Conservation (phyloP, 2,329 filamentous ascomycete genomes). For the Corynespora cassiicola region DNA sequence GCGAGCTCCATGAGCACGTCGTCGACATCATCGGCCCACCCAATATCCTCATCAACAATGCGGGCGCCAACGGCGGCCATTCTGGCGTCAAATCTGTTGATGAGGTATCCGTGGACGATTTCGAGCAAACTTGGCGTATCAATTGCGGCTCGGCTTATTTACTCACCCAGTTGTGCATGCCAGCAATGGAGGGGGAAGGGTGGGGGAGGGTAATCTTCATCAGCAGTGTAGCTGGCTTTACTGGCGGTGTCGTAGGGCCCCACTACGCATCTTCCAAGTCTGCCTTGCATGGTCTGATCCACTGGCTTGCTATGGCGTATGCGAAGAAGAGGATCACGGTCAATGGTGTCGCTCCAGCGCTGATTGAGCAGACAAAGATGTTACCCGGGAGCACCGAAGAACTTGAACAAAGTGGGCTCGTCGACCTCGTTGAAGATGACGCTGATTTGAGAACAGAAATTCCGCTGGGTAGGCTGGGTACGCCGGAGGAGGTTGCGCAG, state of each 20-base stretch:
- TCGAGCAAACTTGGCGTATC: constrained; percentile 46
- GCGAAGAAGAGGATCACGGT: constrained; percentile 54
- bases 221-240: constrained; percentile 48
- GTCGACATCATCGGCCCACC: constrained; percentile 38
- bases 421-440: too few relatives aligned
- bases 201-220: constrained; percentile 49
- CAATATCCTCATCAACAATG: constrained; percentile 52
- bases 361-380: constrained; percentile 56
- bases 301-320: constrained; percentile 57
- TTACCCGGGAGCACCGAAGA: constrained; percentile 45
- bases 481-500: constrained; percentile 55
- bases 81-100: constrained; percentile 33
- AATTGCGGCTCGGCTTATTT: constrained; percentile 46
- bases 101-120: constrained; percentile 42
- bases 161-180: constrained; percentile 47
- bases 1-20: constrained; percentile 42
- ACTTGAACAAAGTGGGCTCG: constrained; percentile 40
- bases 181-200: constrained; percentile 41
- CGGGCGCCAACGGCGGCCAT: constrained; percentile 32
- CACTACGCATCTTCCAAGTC: constrained; percentile 51
- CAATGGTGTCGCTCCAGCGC: constrained; percentile 56
- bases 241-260: constrained; percentile 49
- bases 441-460: constrained; percentile 36
- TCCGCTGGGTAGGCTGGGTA: constrained; percentile 53
- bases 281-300: constrained; percentile 54